Base-by-base conservation (phyloP, 768 basidiomycete genomes). In the Macrocybe gigantea region DNA sequence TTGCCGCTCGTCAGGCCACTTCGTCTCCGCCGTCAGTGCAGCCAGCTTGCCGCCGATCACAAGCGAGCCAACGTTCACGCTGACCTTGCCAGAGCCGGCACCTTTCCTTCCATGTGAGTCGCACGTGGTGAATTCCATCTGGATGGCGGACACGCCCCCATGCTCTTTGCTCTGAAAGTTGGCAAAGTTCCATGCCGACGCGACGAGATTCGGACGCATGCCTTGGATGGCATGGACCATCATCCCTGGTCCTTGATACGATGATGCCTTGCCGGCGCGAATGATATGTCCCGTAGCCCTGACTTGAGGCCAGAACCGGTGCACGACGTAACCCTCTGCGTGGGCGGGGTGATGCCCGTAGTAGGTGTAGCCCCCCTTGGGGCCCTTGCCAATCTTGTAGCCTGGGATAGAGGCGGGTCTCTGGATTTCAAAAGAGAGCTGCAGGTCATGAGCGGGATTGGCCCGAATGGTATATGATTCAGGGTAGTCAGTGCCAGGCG, bases 181-280 rank as follows among this genome's bases (percentile, higher is more conserved):
- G 30, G 74, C 85, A 69, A 98, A 99, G 71, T 98, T 97, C 96
- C 96, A 99, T 7, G 86, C 69, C 13, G 89, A 73, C 10, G 96
- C 96, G 57, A 96, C 82, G 48, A 92, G 78, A 67, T 99, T 89
- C 42, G 95, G 93, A 6, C 93, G 80, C 92, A 99, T 95, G 64
- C 95, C 96, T 63, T 98, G 95, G 63, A 98, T 96, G 39, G 95
- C 95, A 64, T 95, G 90, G 13, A 94, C 78, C 64, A 95, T 83
- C 86, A 93, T 89, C 30, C 91, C 90, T 34, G 77, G 69, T 38
- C 87, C 88, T 32, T 77, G 63, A 47, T 80, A 66, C 6, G 70
- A 42, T 47, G 70, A 66, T 5, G 84, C 84, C 49, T 78, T 66
- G 38, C 88, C 89, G 32, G 81, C 77, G 53, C 71, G 64, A 41